Evolutionary conservation across 176 grass and related monocot species (phyloP).

Genomic region (Typha latifolia): DNA sequence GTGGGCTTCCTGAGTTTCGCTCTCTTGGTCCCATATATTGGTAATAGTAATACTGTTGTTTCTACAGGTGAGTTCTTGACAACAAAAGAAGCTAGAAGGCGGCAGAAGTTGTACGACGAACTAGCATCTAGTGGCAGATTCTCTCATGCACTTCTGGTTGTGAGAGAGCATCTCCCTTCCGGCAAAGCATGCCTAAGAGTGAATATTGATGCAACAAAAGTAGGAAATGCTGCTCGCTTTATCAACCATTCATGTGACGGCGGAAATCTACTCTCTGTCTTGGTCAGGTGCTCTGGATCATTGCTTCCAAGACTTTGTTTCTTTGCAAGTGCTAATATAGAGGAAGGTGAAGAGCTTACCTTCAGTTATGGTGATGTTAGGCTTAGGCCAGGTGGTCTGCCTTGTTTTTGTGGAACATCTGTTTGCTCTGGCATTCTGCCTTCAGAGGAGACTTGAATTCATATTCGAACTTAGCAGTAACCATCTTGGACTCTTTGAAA

Average conservation of each 20-base stretch:
- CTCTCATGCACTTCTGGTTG: constrained; percentile 56
- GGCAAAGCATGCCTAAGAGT: constrained; percentile 70
- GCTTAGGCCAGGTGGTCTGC: constrained; percentile 30
- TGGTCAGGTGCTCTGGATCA: constrained; percentile 56
- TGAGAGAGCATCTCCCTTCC: constrained; percentile 85
- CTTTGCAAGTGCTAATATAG: constrained; percentile 49
- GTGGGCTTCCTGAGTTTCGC: neutral
- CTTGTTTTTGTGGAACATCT: constrained; percentile 57
- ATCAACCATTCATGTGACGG: constrained; percentile 96
- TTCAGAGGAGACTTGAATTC: constrained; percentile 67
- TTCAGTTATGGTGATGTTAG: constrained; percentile 62
- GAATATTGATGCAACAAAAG: constrained; percentile 75
- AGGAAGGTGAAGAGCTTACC: constrained; percentile 54
- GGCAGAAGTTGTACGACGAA: constrained; percentile 56
- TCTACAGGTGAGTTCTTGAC: constrained; percentile 69
- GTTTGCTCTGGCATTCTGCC: constrained; percentile 57
- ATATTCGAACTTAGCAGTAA: neutral
- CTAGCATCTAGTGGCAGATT: constrained; percentile 47
- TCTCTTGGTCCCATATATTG: neutral
- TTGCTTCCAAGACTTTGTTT: constrained; percentile 84
- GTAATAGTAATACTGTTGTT: neutral
- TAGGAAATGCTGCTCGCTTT: constrained; percentile 70
- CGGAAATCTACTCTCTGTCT: constrained; percentile 61
- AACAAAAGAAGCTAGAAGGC: constrained; percentile 50
- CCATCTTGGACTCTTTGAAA: neutral